A percentile compares a stretch with the other conserved stretches of the same genome.
Conservation (phyloP, 2,329 filamentous ascomycete species). For the Diaporthe citriasiana region DNA sequence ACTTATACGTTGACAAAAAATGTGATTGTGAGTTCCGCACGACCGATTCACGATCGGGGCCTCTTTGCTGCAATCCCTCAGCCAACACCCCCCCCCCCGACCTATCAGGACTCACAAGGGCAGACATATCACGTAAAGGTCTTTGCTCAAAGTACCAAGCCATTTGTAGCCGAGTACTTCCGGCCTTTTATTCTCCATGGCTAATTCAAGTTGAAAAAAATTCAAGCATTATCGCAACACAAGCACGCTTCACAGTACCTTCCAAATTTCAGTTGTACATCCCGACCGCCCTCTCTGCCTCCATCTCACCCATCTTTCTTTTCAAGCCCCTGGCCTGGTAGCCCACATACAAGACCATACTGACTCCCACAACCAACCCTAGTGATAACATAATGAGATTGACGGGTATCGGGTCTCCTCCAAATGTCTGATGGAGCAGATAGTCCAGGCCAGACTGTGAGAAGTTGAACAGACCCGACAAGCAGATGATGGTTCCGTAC, state of each 20-base stretch:
- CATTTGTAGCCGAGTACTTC: neutral
- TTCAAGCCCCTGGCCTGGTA: conserved; percentile 55
- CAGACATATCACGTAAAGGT: neutral
- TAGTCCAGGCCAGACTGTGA: conserved; percentile 84
- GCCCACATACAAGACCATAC: conserved; percentile 76
- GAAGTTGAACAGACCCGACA: conserved; percentile 88
- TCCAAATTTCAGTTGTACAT: conserved; percentile 6
- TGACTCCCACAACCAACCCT: conserved; percentile 74
- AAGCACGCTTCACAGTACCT: neutral
- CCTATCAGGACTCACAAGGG: too few relatives aligned
- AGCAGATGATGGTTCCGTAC: conserved; percentile 91
- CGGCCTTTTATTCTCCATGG: neutral
- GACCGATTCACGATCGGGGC: neutral
- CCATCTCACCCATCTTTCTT: conserved; percentile 51
- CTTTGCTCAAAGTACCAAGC: too few relatives aligned
- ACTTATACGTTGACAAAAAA: too few relatives aligned
- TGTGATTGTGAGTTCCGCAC: neutral
- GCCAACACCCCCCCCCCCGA: too few relatives aligned
- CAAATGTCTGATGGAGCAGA: conserved; percentile 80
- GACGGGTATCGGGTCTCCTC: conserved; percentile 81
- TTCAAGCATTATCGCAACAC: neutral
- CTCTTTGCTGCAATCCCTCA: neutral
- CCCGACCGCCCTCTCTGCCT: conserved; percentile 50
- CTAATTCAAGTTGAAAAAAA: neutral
- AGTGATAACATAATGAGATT: conserved; percentile 76